Base-by-base conservation (phyloP, 805 yeast species). In the Yamadazyma scolyti region DNA sequence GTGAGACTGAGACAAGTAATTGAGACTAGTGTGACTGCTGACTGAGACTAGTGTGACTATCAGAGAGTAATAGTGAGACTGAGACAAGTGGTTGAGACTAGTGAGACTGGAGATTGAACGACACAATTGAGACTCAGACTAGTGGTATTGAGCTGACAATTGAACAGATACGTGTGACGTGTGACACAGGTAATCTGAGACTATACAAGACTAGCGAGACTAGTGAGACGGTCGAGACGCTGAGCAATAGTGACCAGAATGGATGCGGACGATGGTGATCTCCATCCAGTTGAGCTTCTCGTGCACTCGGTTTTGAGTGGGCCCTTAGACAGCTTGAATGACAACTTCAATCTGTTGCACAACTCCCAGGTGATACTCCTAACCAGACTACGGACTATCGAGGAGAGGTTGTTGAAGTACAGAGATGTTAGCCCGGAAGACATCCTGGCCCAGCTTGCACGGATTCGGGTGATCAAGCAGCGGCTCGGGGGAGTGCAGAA, bases 221-320 rank as follows among this genome's bases (percentile, higher is more conserved):
- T n/a, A n/a, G n/a, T n/a, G n/a, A n/a, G n/a, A n/a, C n/a, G n/a
- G n/a, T n/a, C n/a, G n/a, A n/a, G n/a, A n/a, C n/a, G n/a, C n/a
- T n/a, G n/a, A n/a, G n/a, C n/a, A n/a, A n/a, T n/a, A n/a, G 9
- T 19, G 21, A 7, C 6, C 12, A n/a, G 9, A 13, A 13, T 6
- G 11, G 25, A 22, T 13, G 8, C 8, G 11, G 13, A 11, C 17
- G 18, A 22, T n/a, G 29, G 20, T 8, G 68, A 70, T 18, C 58
- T 76, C 10, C 82, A 77, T 46, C 80, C 82, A 0, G 65, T 77
- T 25, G 84, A 77, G 38, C 57, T 76, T 17, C 66, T 76, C 2
- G 80, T 77, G 0, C 83, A 77, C 39, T 55, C 75, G 7, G 48
- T 77, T 2, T 46, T 77, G 6, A 77, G 77, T 19, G 71, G 73